Evolutionary conservation across 164 flowering plant species (phyloP), one percentile per base, ranked within the genome.

Genomic region (Nymphaea thermarum): DNA sequence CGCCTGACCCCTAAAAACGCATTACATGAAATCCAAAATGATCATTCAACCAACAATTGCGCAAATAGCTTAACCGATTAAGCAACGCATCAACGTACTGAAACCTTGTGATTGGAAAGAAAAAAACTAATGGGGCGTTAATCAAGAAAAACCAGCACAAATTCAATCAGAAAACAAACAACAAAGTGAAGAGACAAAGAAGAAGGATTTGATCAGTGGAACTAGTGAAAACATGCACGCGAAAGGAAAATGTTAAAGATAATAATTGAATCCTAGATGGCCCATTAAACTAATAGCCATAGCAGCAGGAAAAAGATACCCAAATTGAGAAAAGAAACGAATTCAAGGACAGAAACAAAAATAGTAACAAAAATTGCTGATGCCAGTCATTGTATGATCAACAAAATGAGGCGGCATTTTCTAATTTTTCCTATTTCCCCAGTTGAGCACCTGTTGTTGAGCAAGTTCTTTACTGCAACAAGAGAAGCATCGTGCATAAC

Each of bases 381-480:
- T 25, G 36, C 36, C 36, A 1, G 36, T 25, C 36, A 25, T 25
- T 25, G 36, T 25, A 25, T 25, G 36, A 25, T 25, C 36, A 25
- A 25, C 36, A 25, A 25, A 25, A 25, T 25, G 36, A 25, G 1
- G 36, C 36, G 36, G 36, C 36, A 25, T 25, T 25, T 25, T 25
- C 36, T 25, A 25, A 25, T 25, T 25, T 51, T 15, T 51, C 57
- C 8, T 51, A 51, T 8, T 51, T 51, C 57, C 14, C 14, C 57
- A 62, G 64, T 7, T 62, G 64, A 17, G 42, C 73, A 91, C 99
- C 88, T 87, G 82, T 94, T 94, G 75, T 94, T 94, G 66, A 91
- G 74, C 78, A 94, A 77, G 68, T 94, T 94, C 83, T 94, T 94
- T 61, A 95, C 89, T 14, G 98, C 99, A 6, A 95, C 83, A 57